These are phyloP conservation scores for Crithidia brevicula DNA, from an alignment of 208 protist species.

Conservation along the genomic window DNA sequence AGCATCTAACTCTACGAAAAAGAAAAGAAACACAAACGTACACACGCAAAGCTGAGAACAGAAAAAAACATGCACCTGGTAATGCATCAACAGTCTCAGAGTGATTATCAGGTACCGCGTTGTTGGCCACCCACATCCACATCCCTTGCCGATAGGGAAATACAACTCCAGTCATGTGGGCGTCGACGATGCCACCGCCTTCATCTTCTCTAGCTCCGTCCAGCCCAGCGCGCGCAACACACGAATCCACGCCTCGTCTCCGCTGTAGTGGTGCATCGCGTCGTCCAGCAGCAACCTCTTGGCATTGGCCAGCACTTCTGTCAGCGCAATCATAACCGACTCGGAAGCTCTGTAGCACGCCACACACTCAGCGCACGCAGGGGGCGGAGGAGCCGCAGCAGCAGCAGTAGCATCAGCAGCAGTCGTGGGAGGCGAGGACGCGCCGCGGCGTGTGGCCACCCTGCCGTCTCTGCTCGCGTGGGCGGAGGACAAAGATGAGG, in stretches of 20 bases:
- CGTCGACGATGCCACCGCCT: not conserved
- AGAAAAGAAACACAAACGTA: too few species aligned
- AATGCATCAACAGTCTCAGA: too few species aligned
- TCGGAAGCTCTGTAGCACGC: conserved; percentile 17
- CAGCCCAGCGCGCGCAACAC: conserved; percentile 51
- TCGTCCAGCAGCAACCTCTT: conserved; percentile 60
- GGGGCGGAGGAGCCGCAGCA: not conserved
- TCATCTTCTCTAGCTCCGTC: not conserved
- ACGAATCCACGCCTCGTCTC: conserved; percentile 66
- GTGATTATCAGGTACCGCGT: too few species aligned
- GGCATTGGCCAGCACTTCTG: conserved; percentile 46
- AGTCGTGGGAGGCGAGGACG: not conserved
- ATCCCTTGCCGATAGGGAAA: too few species aligned
- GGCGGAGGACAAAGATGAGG: not conserved
- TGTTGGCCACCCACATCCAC: too few species aligned
- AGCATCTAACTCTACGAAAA: too few species aligned
- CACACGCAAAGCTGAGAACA: too few species aligned
- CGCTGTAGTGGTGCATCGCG: conserved; percentile 65
- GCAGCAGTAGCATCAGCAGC: not conserved
- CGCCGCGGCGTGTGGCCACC: not conserved
- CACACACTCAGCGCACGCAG: conserved; percentile 32
- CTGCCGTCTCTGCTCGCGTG: not conserved
- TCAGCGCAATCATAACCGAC: conserved; percentile 32
- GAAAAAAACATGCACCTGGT: too few species aligned
- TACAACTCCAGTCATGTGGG: too few species aligned